These are phyloP conservation scores for Usnea hakonensis DNA, from an alignment of 495 filamentous ascomycete species.

Conservation along the genomic window DNA sequence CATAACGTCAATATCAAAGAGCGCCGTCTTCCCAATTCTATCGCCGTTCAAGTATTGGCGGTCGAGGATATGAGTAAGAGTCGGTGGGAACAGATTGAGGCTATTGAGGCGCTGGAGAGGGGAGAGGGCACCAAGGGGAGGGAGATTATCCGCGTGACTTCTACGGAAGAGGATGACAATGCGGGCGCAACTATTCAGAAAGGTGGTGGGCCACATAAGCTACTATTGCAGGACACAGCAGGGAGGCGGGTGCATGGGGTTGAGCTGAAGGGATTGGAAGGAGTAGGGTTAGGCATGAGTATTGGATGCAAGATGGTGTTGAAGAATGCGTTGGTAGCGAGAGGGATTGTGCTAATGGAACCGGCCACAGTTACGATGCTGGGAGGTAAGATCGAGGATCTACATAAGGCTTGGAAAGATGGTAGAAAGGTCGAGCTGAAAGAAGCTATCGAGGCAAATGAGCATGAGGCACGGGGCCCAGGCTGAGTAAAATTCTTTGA, in stretches of 20 bases:
- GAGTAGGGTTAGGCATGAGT: slow-evolving; percentile 54
- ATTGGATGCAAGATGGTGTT: slow-evolving; percentile 81
- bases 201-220: slow-evolving; percentile 60
- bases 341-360: slow-evolving; percentile 72
- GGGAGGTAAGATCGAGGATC: slow-evolving; percentile 78
- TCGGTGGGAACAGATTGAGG: slow-evolving; percentile 78
- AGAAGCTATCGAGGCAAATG: slow-evolving; percentile 42
- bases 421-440: slow-evolving; percentile 62
- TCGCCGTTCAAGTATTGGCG: slow-evolving; percentile 74
- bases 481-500: neutral
- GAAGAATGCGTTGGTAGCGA: slow-evolving; percentile 54
- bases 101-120: slow-evolving; percentile 70
- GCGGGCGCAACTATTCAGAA: slow-evolving; percentile 28
- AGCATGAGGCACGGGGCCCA: slow-evolving; percentile 14
- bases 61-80: slow-evolving; percentile 73
- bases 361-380: slow-evolving; percentile 55
- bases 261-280: slow-evolving; percentile 60
- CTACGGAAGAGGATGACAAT: slow-evolving; percentile 41
- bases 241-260: slow-evolving; percentile 64
- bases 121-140: slow-evolving; percentile 76
- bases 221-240: slow-evolving; percentile 72
- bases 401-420: slow-evolving; percentile 71
- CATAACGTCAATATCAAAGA: slow-evolving; percentile 46
- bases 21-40: slow-evolving; percentile 45
- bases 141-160: slow-evolving; percentile 69